These are phyloP conservation scores for Debaryomyces castellii DNA, from an alignment of 805 yeast genomes.

Conservation along the genomic window DNA sequence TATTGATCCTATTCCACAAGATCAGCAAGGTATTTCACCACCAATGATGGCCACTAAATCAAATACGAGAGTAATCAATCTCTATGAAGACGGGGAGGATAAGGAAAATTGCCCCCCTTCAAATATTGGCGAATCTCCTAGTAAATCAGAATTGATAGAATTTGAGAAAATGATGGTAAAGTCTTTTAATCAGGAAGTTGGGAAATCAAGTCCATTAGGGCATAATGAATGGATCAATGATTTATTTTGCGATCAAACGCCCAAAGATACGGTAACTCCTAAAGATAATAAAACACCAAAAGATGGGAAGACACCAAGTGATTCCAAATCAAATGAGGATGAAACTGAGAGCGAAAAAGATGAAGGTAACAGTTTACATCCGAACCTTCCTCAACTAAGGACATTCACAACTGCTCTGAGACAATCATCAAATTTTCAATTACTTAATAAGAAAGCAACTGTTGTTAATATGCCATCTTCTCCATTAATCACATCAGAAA, in stretches of 20 bases:
- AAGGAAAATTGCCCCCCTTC: constrained; percentile 29
- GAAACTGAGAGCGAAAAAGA: constrained; percentile 10
- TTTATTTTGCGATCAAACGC: constrained; percentile 42
- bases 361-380: constrained; percentile 16
- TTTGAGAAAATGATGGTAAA: constrained; percentile 25
- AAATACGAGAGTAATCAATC: constrained; percentile 52
- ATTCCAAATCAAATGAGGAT: constrained; percentile 9
- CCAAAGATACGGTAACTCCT: constrained; percentile 32
- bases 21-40: constrained; percentile 34
- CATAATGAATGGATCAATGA: constrained; percentile 44
- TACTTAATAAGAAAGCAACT: constrained; percentile 17
- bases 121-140: constrained; percentile 9
- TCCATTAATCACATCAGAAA: constrained; percentile 27
- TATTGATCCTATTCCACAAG: constrained; percentile 43
- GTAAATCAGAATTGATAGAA: constrained; percentile 14
- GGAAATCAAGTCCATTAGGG: constrained; percentile 34
- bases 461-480: constrained; percentile 42
- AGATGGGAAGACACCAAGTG: constrained; percentile 6
- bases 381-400: constrained; percentile 29
- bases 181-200: constrained; percentile 26
- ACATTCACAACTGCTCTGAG: constrained; percentile 25
- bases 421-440: constrained; percentile 21
- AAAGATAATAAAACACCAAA: constrained; percentile 19
- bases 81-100: constrained; percentile 41
- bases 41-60: constrained; percentile 56